phyloP scores from a whole-genome alignment of 169 alveolate genomes.

The Plasmodium berghei region DNA sequence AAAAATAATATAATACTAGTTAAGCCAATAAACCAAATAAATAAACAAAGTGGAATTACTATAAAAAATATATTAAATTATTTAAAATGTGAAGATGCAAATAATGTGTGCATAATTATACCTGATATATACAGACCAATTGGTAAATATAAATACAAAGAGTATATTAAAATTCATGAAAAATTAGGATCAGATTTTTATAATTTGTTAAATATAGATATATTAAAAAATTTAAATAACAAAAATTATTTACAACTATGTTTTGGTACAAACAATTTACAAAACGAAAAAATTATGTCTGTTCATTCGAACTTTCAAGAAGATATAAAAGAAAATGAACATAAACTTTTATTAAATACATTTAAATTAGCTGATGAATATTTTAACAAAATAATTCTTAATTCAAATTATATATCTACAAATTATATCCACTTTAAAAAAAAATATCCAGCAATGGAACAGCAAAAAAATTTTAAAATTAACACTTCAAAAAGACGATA shows the following conservation, averaged over 20 bases:
- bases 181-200: slow-evolving; percentile 63
- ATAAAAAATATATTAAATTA: slow-evolving; percentile 62
- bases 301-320: slow-evolving; percentile 19
- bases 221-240: slow-evolving; percentile 27
- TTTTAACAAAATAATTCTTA: slow-evolving; percentile 50
- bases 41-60: slow-evolving; percentile 3
- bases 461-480: slow-evolving; percentile 54
- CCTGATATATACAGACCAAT: slow-evolving; percentile 68
- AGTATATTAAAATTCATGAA: slow-evolving; percentile 43
- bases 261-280: slow-evolving; percentile 42
- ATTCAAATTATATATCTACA: slow-evolving; percentile 44
- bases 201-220: slow-evolving; percentile 46
- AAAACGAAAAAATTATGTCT: slow-evolving; percentile 3
- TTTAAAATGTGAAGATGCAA: slow-evolving; percentile 38
- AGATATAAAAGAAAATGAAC: slow-evolving; percentile 33
- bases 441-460: slow-evolving; percentile 75
- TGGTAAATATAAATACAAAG: slow-evolving; percentile 70
- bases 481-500: slow-evolving; percentile 58
- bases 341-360: slow-evolving; percentile 28
- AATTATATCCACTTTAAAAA: slow-evolving; percentile 45
- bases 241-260: slow-evolving; percentile 32
- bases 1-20: slow-evolving; percentile 35
- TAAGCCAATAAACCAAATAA: slow-evolving; percentile 35
- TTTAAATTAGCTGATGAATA: slow-evolving; percentile 71
- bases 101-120: slow-evolving; percentile 56